These are phyloP conservation scores for Trichoderma polysporum DNA, from an alignment of 2,329 filamentous ascomycete species.

Conservation along the genomic window DNA sequence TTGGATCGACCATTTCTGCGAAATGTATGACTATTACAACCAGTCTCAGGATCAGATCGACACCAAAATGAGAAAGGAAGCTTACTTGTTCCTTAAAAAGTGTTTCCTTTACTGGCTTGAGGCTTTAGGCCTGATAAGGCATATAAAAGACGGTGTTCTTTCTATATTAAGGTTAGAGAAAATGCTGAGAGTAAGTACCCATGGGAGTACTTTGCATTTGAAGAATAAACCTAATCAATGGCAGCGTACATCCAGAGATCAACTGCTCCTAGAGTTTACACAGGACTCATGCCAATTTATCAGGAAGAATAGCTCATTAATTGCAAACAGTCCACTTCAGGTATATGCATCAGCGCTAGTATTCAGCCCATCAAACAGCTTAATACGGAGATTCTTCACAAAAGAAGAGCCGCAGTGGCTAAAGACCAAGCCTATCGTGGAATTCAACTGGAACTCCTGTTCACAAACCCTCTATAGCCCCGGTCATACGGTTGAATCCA, in stretches of 20 bases:
- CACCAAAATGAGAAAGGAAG: neutral
- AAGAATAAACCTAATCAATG: too few species aligned
- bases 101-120: conserved; percentile 27
- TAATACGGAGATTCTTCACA: neutral
- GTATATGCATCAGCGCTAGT: neutral
- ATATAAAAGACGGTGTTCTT: neutral
- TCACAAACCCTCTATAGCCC: neutral
- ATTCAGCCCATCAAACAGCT: neutral
- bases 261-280: too few species aligned
- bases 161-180: neutral
- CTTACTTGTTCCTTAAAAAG: conserved; percentile 15
- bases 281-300: neutral
- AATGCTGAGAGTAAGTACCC: neutral
- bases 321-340: neutral
- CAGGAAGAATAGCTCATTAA: neutral
- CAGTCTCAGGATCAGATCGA: neutral
- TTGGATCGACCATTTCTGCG: conserved; percentile 22
- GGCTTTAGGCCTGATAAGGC: conserved; percentile 20
- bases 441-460: neutral
- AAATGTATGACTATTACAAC: neutral
- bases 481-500: neutral
- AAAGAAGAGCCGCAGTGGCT: neutral
- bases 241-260: too few species aligned
- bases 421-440: neutral
- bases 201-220: too few species aligned